phyloP scores from a whole-genome alignment of 2,329 filamentous ascomycete genomes.

The Tolypocladium nubicola region DNA sequence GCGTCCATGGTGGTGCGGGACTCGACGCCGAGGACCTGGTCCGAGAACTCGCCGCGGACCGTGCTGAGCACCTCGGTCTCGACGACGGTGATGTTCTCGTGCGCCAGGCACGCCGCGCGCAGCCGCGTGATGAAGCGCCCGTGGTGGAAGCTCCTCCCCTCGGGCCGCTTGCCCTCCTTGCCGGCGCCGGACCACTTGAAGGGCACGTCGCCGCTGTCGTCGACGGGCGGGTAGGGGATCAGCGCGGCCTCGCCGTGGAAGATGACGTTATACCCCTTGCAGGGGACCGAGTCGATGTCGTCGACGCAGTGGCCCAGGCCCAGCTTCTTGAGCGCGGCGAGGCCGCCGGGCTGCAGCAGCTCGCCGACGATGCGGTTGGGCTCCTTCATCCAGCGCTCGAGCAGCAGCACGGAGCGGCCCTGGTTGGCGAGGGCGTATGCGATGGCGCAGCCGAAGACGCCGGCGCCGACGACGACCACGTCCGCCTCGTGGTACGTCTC shows the following conservation, averaged over 20 bases:
- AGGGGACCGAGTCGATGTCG: constrained; percentile 74
- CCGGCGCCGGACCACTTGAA: constrained; percentile 23
- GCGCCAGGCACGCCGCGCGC: constrained; percentile 59
- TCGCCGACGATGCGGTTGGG: constrained; percentile 95
- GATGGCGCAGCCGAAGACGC: constrained; percentile 78
- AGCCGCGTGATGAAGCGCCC: constrained; percentile 83
- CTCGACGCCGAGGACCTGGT: constrained; percentile 75
- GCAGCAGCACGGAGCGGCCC: constrained; percentile 78
- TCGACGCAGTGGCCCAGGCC: constrained; percentile 77
- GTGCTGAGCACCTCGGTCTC: constrained; percentile 78
- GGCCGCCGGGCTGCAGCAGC: constrained; percentile 84
- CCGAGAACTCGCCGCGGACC: constrained; percentile 56
- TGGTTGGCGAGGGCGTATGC: constrained; percentile 80
- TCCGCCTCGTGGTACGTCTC: constrained; percentile 57
- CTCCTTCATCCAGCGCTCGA: constrained; percentile 83
- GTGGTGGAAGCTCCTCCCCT: constrained; percentile 83
- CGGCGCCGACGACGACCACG: constrained; percentile 85
- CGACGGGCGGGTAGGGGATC: constrained; percentile 68
- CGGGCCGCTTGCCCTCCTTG: constrained; percentile 33
- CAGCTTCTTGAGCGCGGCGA: constrained; percentile 67
- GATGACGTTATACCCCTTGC: constrained; percentile 78
- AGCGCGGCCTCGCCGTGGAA: constrained; percentile 64
- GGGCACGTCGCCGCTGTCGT: constrained; percentile 31
- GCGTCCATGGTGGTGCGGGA: constrained; percentile 50
- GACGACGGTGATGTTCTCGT: constrained; percentile 79